Base-by-base conservation (phyloP, 1,284 basidiomycete genomes). In the Athelia sp. region DNA sequence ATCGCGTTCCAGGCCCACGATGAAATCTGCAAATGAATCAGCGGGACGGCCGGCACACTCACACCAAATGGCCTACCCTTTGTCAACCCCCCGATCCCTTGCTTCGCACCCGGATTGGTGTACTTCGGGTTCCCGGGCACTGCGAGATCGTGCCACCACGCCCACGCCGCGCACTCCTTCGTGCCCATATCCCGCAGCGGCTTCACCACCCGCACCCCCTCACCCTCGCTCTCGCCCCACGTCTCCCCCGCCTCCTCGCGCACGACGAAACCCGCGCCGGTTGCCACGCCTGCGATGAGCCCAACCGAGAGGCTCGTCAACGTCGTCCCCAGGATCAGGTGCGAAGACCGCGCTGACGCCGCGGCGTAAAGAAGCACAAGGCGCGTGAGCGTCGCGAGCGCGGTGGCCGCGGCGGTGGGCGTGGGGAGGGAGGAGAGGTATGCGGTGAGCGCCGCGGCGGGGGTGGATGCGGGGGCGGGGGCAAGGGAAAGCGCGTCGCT, bases 151-250 rank as follows among this genome's bases (percentile, higher is more conserved):
- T 75, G 78, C 81, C 87, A 87, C 78, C 87, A 86, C 10, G 81
- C 78, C 74, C 89, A 93, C 24, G 82, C 74, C 1, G 82, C 81
- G 57, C 82, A 91, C 63, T 95, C 92, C 62, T 93, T 94, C 70
- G 83, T 79, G 2, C 82, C 85, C 17, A 92, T 64, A 48, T 93
- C 90, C 48, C 80, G 75, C 56, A 94, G 72, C 0, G 91, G 90
- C 40, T 87, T 77, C 26, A 89, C 66, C 9, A 90, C 64, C 24
- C 78, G n/a, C 45, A 21, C 31, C 26, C 6, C 17, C 45, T 48
- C 32, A 17, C n/a, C 72, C 59, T 15, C n/a, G n/a, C n/a, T n/a
- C n/a, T n/a, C n/a, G n/a, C 55, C 58, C 86, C 79, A 89, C 51
- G 81, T 84, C 61, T 87, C 82, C 52, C 82, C 75, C 23, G 81